Evolutionary conservation across 148 eudicot genomes (phyloP).

Genomic region (Rhododendron simsii): DNA sequence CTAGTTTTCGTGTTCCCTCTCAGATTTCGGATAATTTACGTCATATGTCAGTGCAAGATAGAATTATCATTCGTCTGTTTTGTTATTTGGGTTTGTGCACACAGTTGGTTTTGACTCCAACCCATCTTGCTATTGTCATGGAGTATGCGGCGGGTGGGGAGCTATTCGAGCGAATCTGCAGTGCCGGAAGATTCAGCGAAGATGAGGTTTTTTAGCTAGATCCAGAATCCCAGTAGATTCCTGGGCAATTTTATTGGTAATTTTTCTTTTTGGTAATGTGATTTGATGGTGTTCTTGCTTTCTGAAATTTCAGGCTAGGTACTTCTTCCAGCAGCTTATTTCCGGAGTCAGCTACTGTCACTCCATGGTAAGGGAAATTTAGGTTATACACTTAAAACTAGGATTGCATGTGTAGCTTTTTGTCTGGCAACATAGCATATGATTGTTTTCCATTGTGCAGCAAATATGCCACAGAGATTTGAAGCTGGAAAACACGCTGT

Average conservation of each 20-base stretch:
- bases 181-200: slow-evolving; percentile 75
- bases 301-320: slow-evolving; percentile 53
- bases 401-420: background rate
- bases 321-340: slow-evolving; percentile 85
- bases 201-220: slow-evolving; percentile 49
- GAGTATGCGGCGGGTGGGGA: slow-evolving; percentile 87
- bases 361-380: slow-evolving; percentile 41
- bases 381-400: background rate
- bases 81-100: slow-evolving; percentile 1
- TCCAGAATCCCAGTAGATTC: background rate
- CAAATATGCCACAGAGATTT: slow-evolving; percentile 87
- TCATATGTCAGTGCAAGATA: background rate
- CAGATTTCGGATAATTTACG: background rate
- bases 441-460: slow-evolving; percentile 24
- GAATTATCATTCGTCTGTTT: background rate
- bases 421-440: background rate
- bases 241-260: background rate
- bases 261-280: background rate
- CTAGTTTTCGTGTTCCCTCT: slow-evolving; percentile 9
- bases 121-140: slow-evolving; percentile 86
- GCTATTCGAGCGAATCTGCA: slow-evolving; percentile 70
- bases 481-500: slow-evolving; percentile 72
- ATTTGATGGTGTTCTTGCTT: background rate
- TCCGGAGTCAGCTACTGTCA: slow-evolving; percentile 84
- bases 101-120: slow-evolving; percentile 69